Percentiles rank a stretch among this genome's conserved stretches.
phyloP scores from a whole-genome alignment of 805 yeast species.

The Candida fluviatilis region DNA sequence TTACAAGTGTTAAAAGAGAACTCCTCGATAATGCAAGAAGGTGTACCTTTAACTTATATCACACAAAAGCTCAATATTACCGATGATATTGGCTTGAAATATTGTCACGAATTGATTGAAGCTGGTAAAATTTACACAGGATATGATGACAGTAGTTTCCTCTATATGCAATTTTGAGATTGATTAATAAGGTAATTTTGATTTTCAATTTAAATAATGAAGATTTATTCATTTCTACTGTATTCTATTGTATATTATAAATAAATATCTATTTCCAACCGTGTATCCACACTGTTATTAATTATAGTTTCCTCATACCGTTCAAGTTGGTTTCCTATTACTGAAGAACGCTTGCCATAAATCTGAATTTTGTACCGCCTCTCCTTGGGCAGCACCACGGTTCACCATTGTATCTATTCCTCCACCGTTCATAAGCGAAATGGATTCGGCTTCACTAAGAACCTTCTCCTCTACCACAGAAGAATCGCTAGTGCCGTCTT shows the following conservation, averaged over 20 bases:
- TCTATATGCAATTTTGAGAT: conserved; percentile 4
- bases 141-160: conserved; percentile 46
- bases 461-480: conserved; percentile 21
- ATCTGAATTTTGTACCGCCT: conserved; percentile 53
- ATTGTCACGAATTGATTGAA: conserved; percentile 55
- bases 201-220: no score
- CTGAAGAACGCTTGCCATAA: conserved; percentile 61
- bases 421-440: conserved; percentile 49
- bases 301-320: no score
- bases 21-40: conserved; percentile 62
- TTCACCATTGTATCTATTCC: conserved; percentile 47
- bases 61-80: conserved; percentile 51
- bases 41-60: conserved; percentile 65
- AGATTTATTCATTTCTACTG: no score
- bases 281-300: no score
- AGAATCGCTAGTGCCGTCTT: conserved; percentile 5
- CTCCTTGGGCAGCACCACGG: conserved; percentile 47
- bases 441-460: conserved; percentile 44
- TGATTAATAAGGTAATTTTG: no score
- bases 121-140: conserved; percentile 69
- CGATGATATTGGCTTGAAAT: conserved; percentile 44
- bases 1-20: conserved; percentile 46
- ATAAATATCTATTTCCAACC: not conserved
- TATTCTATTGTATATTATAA: not conserved
- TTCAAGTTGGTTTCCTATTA: conserved; percentile 10